Base-by-base conservation (phyloP, 805 yeast species). In the Metschnikowia hibisci region DNA sequence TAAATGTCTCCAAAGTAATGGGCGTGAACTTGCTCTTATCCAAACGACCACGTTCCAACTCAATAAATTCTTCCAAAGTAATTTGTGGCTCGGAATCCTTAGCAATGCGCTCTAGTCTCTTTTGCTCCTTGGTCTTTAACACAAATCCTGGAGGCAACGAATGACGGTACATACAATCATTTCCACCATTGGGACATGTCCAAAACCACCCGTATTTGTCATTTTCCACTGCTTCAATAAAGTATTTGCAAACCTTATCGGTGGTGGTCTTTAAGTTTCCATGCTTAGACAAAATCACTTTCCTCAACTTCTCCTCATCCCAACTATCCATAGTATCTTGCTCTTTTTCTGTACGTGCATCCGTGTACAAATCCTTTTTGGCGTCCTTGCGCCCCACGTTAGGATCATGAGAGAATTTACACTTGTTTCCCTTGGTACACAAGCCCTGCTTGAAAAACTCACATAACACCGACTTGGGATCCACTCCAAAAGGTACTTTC, bases 141-240 rank as follows among this genome's bases (percentile, higher is more conserved):
- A 87, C 95, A 66, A 89, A 95, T 1, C 99, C 99, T 36, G 95
- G 90, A 32, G 99, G 99, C 59, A 93, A 74, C 7, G 97, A 85
- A 66, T 93, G 99, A 66, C 80, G 82, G 71, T 93, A 93, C 73
- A 84, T 91, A 78, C 99, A 93, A 47, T 80, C 84, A 48, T 84
- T 80, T 52, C 96, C 97, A 32, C 91, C 90, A 55, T 87, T 87
- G 22, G 99, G 99, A 72, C 99, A 93, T 15, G 77, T 75, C 99
- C 99, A 93, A 67, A 93, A 90, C 99, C 99, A 93, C 60, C 99
- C 99, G 62, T 93, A 93, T 62, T 91, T 91, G 45, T 91, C 93
- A 60, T 89, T 88, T 62, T 93, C 99, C 45, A 93, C 97, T 0
- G 99, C 98, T 47, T 89, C 96, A 52, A 93, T 87, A 69, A 93